Evolutionary conservation across 495 filamentous ascomycete species (phyloP), one percentile per base, ranked within the genome.

Genomic region (Chaetomium cochliodes): DNA sequence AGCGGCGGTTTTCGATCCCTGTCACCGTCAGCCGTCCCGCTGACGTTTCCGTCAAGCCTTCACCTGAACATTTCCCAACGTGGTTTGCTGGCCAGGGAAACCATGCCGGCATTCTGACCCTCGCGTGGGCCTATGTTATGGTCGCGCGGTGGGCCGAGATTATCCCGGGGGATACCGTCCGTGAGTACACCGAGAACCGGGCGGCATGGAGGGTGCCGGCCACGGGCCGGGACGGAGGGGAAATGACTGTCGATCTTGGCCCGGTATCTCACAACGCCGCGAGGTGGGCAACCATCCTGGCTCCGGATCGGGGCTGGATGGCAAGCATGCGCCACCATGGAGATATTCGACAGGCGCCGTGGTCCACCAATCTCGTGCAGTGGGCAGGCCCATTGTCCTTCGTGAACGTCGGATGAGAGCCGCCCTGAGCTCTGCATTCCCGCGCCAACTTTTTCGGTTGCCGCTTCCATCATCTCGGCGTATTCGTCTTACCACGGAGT

Each of bases 21-120:
- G 59, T 61, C 59, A 53, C 59, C 16, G 30, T 47, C 22, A 47
- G 47, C 59, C 46, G 59, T 20, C 46, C 59, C 18, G 53, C 53
- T 41, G 18, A 8, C 47, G 28, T 53, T 28, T 52, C 30, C 2
- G 11, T 61, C 11, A 30, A 61, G 28, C 47, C n/a, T 25, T 51
- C 30, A 13, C 47, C 47, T 5, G 18, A 61, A 26, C 59, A 30
- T 3, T 52, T 61, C 23, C 47, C 47, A 4, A 61, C 59, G 4
- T 61, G 59, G 46, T 61, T 61, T 23, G 47, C 18, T 13, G 28
- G 7, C 18, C 18, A 53, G 13, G 5, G 20, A 16, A 61, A 26
- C 30, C 59, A 61, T 15, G 30, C 42, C 30, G 11, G 26, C 13
- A 42, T 61, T 1, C 42, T 61, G 22, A 53, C 47, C 5, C 47